These are phyloP conservation scores for Globisporangium takayamanum DNA, from an alignment of 352 stramenopile species.

Conservation along the genomic window DNA sequence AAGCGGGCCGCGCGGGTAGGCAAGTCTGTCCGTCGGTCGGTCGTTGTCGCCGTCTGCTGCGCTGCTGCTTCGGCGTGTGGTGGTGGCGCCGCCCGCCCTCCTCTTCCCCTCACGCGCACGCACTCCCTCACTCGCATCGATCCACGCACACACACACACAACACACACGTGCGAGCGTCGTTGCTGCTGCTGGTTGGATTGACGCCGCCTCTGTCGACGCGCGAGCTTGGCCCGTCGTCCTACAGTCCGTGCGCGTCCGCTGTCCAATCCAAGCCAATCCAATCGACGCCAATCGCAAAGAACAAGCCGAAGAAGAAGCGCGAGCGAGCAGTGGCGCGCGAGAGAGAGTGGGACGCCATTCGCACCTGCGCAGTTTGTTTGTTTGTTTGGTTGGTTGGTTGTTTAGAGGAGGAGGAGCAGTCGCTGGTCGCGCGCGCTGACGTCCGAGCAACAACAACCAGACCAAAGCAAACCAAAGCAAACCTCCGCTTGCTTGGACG, in stretches of 20 bases:
- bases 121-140: too few species aligned
- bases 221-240: background rate
- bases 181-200: background rate
- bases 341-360: constrained; percentile 7
- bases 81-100: too few species aligned
- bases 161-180: background rate
- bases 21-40: too few species aligned
- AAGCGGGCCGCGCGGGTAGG: too few species aligned
- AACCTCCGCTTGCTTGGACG: background rate
- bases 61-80: too few species aligned
- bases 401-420: too few species aligned
- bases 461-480: background rate
- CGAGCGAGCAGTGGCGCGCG: background rate
- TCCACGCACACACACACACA: background rate
- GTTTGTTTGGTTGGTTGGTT: background rate
- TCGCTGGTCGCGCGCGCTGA: too few species aligned
- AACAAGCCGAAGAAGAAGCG: constrained; percentile 1
- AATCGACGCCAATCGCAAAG: background rate
- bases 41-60: too few species aligned
- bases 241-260: background rate
- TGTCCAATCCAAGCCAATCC: background rate
- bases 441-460: background rate
- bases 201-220: constrained; percentile 5
- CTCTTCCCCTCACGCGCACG: too few species aligned
- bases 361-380: background rate